Evolutionary conservation across 805 yeast genomes (phyloP).

Genomic region (Kuraishia borneana): DNA sequence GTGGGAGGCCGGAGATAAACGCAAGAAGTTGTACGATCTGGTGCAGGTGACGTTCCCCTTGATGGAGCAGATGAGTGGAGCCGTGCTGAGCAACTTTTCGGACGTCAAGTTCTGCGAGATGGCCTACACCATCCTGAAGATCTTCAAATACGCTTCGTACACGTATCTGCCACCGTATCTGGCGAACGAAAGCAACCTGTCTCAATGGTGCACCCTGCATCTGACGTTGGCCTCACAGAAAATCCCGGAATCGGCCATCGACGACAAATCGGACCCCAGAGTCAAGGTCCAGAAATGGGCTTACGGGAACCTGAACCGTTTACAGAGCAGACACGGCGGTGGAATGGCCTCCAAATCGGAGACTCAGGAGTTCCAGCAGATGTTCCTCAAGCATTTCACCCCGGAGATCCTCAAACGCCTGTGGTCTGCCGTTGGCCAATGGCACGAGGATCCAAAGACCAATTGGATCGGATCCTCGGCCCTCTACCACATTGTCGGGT

Average conservation of each 20-base stretch:
- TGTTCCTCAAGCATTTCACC: slow-evolving; percentile 24
- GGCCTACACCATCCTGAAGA: slow-evolving; percentile 60
- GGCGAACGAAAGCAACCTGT: slow-evolving; percentile 34
- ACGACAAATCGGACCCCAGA: slow-evolving; percentile 36
- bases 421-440: slow-evolving; percentile 51
- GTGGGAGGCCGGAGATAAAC: slow-evolving; percentile 48
- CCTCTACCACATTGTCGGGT: slow-evolving; percentile 51
- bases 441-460: slow-evolving; percentile 39
- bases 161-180: slow-evolving; percentile 59
- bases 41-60: slow-evolving; percentile 51
- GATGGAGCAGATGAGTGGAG: slow-evolving; percentile 46
- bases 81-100: slow-evolving; percentile 19
- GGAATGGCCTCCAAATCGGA: slow-evolving; percentile 6
- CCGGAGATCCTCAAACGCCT: slow-evolving; percentile 59
- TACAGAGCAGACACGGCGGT: slow-evolving; percentile 57
- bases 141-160: slow-evolving; percentile 67
- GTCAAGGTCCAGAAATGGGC: slow-evolving; percentile 78
- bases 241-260: slow-evolving; percentile 36
- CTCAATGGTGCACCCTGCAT: slow-evolving; percentile 64
- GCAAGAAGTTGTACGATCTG: slow-evolving; percentile 42
- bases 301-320: slow-evolving; percentile 58
- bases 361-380: not conserved
- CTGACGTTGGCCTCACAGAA: slow-evolving; percentile 45
- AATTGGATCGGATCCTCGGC: slow-evolving; percentile 54
- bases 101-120: slow-evolving; percentile 44